Percentiles rank a stretch among this genome's conserved stretches.
These are phyloP conservation scores for Hymenotorrendiella dingleyae DNA, from an alignment of 2,329 filamentous ascomycete genomes.

Conservation along the genomic window DNA sequence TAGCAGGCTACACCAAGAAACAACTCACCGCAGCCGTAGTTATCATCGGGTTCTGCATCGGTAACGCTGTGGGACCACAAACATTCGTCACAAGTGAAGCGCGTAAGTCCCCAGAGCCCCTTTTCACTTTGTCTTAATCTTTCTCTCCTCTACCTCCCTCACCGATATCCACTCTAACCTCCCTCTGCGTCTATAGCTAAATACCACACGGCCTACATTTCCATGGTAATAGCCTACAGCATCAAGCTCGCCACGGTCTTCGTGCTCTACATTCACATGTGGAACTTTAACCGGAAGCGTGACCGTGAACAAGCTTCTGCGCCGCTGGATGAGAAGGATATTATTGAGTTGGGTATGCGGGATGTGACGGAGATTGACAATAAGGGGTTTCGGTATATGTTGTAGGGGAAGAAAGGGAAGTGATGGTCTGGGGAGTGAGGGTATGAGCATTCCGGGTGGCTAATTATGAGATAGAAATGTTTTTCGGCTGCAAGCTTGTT, in stretches of 20 bases:
- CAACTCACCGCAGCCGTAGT: conserved; percentile 41
- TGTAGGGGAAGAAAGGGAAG: too few relatives aligned
- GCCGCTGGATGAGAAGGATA: conserved; percentile 35
- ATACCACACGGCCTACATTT: conserved; percentile 11
- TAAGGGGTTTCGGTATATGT: conserved; percentile 43
- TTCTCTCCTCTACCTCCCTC: too few relatives aligned
- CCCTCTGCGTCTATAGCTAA: conserved; percentile 22
- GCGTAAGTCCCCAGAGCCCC: conserved; percentile 6
- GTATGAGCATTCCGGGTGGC: too few relatives aligned
- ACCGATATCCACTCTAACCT: not conserved
- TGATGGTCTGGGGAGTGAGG: too few relatives aligned
- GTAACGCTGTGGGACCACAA: conserved; percentile 41
- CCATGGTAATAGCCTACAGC: conserved; percentile 32
- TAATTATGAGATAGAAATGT: too few relatives aligned
- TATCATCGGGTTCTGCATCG: conserved; percentile 45
- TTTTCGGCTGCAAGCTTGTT: too few relatives aligned
- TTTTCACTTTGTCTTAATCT: too few relatives aligned
- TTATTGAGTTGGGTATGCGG: conserved; percentile 46
- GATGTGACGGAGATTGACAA: conserved; percentile 49
- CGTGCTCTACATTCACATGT: conserved; percentile 44
- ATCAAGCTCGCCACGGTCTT: conserved; percentile 42
- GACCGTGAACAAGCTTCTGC: conserved; percentile 37
- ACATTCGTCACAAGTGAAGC: conserved; percentile 16
- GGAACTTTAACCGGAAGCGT: conserved; percentile 45
- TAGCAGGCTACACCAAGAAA: conserved; percentile 49